These are phyloP conservation scores for Malassezia equina DNA, from an alignment of 1,284 basidiomycete species.

Conservation along the genomic window DNA sequence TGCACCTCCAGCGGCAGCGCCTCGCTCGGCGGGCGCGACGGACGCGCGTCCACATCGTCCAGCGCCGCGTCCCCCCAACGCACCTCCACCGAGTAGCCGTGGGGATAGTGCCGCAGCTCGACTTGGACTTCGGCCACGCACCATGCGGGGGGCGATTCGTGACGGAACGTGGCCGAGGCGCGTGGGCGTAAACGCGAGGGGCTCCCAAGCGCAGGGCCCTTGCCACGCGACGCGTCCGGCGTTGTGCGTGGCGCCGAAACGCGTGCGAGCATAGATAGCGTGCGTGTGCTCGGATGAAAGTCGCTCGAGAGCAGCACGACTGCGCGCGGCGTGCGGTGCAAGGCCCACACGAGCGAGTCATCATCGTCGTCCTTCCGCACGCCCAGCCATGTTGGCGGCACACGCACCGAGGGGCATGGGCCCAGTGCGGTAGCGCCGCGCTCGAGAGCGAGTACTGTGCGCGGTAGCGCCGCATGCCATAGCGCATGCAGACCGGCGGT, in stretches of 20 bases:
- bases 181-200: constrained; percentile 7
- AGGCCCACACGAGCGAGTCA: constrained; percentile 15
- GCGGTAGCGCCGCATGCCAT: constrained; percentile 59
- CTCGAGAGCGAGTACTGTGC: constrained; percentile 45
- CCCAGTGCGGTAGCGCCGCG: constrained; percentile 37
- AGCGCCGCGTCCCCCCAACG: constrained; percentile 14
- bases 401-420: constrained; percentile 37
- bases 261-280: not conserved
- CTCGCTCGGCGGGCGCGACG: not conserved
- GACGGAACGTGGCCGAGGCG: constrained; percentile 17
- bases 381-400: constrained; percentile 31
- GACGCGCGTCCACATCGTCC: not conserved
- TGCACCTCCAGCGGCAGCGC: constrained; percentile 26
- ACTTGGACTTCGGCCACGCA: constrained; percentile 38
- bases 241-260: not conserved
- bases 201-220: not conserved
- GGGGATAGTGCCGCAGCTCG: constrained; percentile 39
- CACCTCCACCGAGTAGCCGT: constrained; percentile 38
- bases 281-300: not conserved
- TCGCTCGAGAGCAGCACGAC: constrained; percentile 2
- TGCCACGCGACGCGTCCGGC: not conserved
- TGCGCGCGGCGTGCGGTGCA: constrained; percentile 2
- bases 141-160: constrained; percentile 18
- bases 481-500: constrained; percentile 77
- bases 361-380: constrained; percentile 38